Conservation (phyloP, 306 rosid species). For the Herpetospermum pedunculosum region DNA sequence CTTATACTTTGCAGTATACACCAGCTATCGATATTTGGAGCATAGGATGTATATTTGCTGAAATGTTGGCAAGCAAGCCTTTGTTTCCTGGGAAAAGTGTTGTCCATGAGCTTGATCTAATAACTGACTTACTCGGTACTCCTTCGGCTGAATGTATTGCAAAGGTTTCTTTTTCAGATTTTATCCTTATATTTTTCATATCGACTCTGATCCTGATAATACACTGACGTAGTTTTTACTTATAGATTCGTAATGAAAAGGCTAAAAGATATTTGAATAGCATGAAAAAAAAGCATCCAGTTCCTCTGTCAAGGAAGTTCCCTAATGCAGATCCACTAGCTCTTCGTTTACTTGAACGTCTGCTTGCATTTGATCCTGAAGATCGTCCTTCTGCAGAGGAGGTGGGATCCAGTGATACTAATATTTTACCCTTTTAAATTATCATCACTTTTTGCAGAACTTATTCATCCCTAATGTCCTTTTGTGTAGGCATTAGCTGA, state of each 20-base stretch:
- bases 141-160: slow-evolving; percentile 40
- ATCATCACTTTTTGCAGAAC: neutral
- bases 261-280: slow-evolving; percentile 45
- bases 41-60: slow-evolving; percentile 67
- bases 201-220: neutral
- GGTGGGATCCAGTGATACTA: slow-evolving; percentile 17
- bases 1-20: slow-evolving; percentile 42
- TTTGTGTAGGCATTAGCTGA: slow-evolving; percentile 45
- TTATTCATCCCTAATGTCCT: neutral
- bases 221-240: neutral
- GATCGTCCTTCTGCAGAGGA: slow-evolving; percentile 59
- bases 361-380: slow-evolving; percentile 55
- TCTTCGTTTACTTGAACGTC: slow-evolving; percentile 38
- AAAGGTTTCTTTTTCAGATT: slow-evolving; percentile 24
- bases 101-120: slow-evolving; percentile 53
- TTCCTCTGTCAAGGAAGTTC: slow-evolving; percentile 39
- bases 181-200: neutral
- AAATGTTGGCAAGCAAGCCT: slow-evolving; percentile 47
- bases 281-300: slow-evolving; percentile 34
- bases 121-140: slow-evolving; percentile 55
- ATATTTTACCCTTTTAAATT: neutral
- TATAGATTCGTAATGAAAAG: slow-evolving; percentile 57
- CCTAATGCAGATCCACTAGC: slow-evolving; percentile 50
- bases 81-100: slow-evolving; percentile 57
- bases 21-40: slow-evolving; percentile 67